Evolutionary conservation across 176 grass and related monocot genomes (phyloP), one percentile per base, ranked within the genome.

Genomic region (Oryza meyeriana): DNA sequence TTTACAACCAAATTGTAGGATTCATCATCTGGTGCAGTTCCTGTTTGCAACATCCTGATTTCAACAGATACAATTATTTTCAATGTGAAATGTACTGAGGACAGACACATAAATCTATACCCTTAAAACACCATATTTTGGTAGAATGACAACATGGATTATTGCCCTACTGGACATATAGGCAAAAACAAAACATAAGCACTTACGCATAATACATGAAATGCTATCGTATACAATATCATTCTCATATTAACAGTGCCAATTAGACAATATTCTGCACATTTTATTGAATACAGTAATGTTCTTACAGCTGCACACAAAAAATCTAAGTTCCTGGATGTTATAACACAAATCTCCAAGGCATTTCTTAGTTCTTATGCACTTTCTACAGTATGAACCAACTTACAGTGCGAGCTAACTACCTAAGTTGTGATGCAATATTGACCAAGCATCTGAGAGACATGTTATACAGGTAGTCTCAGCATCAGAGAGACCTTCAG

Each of bases 11-110:
- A 80, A 91, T 95, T 96, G 90, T 93, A 99, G 84, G 97, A 87
- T 78, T 91, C 93, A 73, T 99, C 97, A 58, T 99, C 89, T 88
- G 97, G 93, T 69, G 74, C 47, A 44, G 63, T 91, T 71, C 93
- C 87, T 80, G 89, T 93, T 87, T 89, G 89, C 89, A 99, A 83
- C 97, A 99, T 99, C 87, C 93, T 99, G 93, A 85, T 85, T 87
- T 84, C 83, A 94, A 94, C 74, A 89, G 86, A 91, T 75, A 88
- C 31, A 79, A 86, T 72, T 31, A 90, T 88, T 94, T 85, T 76
- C 47, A 78, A 70, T 70, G 80, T 80, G 35, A 87, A 75, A 68
- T 71, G 10, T 75, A 59, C 22, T 25, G 22, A 59, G 42, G 10
- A 31, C 36, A 81, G 2, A 52, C 35, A 66, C 52, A 92, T 6